These are phyloP conservation scores for Cudoniella acicularis DNA, from an alignment of 495 filamentous ascomycete genomes.

Conservation along the genomic window DNA sequence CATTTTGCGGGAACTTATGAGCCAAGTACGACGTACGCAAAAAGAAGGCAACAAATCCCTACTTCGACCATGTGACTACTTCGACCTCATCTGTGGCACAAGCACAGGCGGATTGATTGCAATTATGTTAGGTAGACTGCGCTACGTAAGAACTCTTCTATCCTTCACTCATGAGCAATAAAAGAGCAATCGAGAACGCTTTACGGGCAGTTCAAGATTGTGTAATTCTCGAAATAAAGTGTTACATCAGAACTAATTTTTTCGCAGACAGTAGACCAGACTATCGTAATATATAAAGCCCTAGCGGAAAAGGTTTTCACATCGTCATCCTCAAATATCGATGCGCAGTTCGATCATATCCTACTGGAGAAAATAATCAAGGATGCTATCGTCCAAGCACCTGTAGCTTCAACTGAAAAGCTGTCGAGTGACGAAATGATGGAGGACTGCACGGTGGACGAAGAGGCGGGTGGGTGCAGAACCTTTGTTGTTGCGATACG, in stretches of 20 bases:
- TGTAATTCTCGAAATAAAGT: neutral
- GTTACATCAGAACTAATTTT: neutral
- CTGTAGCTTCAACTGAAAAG: neutral
- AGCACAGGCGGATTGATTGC: conserved; percentile 28
- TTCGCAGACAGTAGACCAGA: neutral
- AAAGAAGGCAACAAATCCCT: conserved; percentile 34
- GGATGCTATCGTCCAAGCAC: neutral
- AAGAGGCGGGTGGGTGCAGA: neutral
- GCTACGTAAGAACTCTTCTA: neutral
- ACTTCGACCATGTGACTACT: conserved; percentile 47
- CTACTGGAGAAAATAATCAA: neutral
- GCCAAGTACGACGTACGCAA: conserved; percentile 20
- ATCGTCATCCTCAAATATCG: neutral
- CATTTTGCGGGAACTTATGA: conserved; percentile 49
- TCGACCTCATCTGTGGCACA: conserved; percentile 37
- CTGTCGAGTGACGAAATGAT: neutral
- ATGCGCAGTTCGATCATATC: neutral
- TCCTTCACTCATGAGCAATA: neutral
- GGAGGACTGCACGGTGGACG: neutral
- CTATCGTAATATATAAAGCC: neutral
- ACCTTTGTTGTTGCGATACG: neutral
- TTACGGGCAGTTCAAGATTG: neutral
- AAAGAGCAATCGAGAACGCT: neutral
- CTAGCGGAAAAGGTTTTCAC: neutral
- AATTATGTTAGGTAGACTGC: neutral